phyloP scores from a whole-genome alignment of 225 moss, liverwort and hornwort genomes.

The Pleurozium schreberi region DNA sequence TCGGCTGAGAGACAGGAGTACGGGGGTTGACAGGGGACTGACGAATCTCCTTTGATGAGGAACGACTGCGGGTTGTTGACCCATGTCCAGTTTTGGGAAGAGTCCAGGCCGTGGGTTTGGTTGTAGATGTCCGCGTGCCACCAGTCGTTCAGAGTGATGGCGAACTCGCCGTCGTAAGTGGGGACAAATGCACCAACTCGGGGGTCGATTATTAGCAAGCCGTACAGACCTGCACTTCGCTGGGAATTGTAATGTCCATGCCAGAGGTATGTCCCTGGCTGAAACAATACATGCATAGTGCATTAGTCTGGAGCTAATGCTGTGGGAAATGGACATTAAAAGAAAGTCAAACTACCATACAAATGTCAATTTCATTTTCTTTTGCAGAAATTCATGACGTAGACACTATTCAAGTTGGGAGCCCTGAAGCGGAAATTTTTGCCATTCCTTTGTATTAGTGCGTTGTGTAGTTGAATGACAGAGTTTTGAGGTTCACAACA shows the following conservation, averaged over 20 bases:
- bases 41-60: background rate
- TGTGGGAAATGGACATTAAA: too few species aligned
- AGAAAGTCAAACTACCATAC: too few species aligned
- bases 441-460: background rate
- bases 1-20: background rate
- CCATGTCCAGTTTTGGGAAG: background rate
- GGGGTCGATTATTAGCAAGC: background rate
- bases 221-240: background rate
- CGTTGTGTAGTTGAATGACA: background rate
- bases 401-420: background rate
- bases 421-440: background rate
- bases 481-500: background rate
- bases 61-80: background rate
- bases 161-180: background rate
- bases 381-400: background rate
- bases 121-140: background rate
- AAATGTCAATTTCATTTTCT: background rate
- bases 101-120: background rate
- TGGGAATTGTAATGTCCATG: background rate
- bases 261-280: constrained; percentile 9
- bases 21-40: background rate
- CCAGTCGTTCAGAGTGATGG: background rate
- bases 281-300: background rate
- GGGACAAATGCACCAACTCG: background rate
- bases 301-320: background rate